Conservation (phyloP, 495 filamentous ascomycete species). For the Trichoderma reesei region DNA sequence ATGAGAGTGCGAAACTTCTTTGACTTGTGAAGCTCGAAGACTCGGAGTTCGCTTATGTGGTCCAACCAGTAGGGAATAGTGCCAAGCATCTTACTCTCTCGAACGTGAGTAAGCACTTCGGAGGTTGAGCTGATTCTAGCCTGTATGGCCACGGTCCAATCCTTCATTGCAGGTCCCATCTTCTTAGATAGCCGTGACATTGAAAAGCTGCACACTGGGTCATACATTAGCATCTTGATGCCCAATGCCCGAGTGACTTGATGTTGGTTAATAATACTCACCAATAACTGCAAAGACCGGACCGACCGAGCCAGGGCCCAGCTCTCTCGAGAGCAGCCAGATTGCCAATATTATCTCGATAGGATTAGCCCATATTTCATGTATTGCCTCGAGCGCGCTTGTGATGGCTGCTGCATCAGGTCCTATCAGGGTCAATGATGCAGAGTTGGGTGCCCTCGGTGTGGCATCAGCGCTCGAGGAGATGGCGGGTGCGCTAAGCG, state of each 20-base stretch:
- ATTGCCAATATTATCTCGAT: slow-evolving; percentile 37
- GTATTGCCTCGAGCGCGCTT: slow-evolving; percentile 18
- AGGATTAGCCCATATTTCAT: slow-evolving; percentile 35
- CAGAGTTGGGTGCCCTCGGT: too few relatives aligned
- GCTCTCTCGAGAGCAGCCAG: slow-evolving; percentile 3
- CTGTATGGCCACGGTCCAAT: background rate
- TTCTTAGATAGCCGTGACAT: background rate
- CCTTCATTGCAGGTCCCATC: background rate
- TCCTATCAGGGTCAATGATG: background rate
- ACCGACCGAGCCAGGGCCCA: background rate
- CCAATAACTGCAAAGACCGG: background rate
- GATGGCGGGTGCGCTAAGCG: background rate
- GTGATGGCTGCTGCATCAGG: slow-evolving; percentile 18
- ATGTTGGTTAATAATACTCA: background rate
- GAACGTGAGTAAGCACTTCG: too few relatives aligned
- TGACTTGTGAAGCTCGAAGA: too few relatives aligned
- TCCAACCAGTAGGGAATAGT: too few relatives aligned
- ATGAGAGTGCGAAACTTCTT: too few relatives aligned
- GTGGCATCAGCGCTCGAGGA: too few relatives aligned
- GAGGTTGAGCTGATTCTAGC: too few relatives aligned
- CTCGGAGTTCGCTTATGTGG: too few relatives aligned
- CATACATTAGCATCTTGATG: too few relatives aligned
- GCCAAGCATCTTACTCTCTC: too few relatives aligned
- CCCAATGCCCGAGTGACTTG: too few relatives aligned
- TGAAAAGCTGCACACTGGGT: background rate